Percentiles rank a stretch among this genome's conserved stretches.
Conservation (phyloP, 495 filamentous ascomycete genomes). For the Rhypophila decipiens region DNA sequence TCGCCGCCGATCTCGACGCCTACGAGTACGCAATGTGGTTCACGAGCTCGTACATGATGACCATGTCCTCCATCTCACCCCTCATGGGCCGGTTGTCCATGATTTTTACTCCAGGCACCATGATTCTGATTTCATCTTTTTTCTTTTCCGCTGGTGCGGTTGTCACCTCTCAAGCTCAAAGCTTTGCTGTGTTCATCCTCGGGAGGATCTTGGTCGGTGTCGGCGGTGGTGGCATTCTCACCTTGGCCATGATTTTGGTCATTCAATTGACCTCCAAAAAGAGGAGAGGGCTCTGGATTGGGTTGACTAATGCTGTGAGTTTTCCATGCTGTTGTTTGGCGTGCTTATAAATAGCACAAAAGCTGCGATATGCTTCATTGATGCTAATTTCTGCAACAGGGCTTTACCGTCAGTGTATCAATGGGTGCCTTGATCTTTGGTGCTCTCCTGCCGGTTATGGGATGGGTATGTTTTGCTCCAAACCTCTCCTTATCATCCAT, state of each 20-base stretch:
- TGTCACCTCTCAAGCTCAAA: conserved; percentile 51
- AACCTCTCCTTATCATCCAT: background rate
- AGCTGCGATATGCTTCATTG: background rate
- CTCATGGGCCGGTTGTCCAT: conserved; percentile 59
- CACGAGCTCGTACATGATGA: conserved; percentile 66
- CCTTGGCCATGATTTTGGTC: conserved; percentile 60
- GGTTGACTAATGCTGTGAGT: conserved; percentile 43
- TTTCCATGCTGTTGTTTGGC: background rate
- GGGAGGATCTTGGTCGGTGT: conserved; percentile 59
- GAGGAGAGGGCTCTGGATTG: conserved; percentile 62
- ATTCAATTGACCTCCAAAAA: conserved; percentile 59
- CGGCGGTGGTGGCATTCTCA: conserved; percentile 61
- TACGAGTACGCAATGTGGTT: conserved; percentile 70
- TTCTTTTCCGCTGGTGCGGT: conserved; percentile 57
- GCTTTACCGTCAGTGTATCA: conserved; percentile 63
- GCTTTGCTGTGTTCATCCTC: conserved; percentile 54
- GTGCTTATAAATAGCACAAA: too few species aligned
- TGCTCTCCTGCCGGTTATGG: conserved; percentile 50
- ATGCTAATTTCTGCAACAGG: too few species aligned
- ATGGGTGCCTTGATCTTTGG: conserved; percentile 66
- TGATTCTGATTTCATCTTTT: conserved; percentile 49
- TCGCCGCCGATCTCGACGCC: conserved; percentile 65
- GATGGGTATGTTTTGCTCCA: conserved; percentile 61
- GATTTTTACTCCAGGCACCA: conserved; percentile 59
- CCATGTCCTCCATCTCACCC: conserved; percentile 59